Conservation (phyloP, 495 filamentous ascomycete species). For the Penicillium nucicola region DNA sequence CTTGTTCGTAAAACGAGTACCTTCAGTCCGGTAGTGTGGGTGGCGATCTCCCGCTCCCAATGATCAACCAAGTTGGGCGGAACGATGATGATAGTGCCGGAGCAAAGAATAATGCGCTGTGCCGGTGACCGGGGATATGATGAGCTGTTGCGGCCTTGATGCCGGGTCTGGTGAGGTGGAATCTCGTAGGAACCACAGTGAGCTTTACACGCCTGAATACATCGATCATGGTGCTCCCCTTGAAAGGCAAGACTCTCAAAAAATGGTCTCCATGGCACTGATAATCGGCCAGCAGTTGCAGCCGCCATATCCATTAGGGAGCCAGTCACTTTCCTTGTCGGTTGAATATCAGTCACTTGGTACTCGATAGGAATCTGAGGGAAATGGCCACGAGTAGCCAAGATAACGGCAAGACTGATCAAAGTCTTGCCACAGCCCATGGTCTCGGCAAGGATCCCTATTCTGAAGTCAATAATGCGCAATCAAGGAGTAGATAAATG, state of each 20-base stretch:
- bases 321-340: conserved; percentile 42
- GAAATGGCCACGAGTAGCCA: conserved; percentile 72
- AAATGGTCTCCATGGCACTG: conserved; percentile 64
- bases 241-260: conserved; percentile 40
- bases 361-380: conserved; percentile 63
- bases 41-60: conserved; percentile 57
- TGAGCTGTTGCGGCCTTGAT: conserved; percentile 40
- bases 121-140: conserved; percentile 36
- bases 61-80: conserved; percentile 53
- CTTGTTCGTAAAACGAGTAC: conserved; percentile 55
- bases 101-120: conserved; percentile 58
- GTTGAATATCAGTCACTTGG: conserved; percentile 36
- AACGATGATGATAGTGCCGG: conserved; percentile 58
- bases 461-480: neutral
- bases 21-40: conserved; percentile 67
- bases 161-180: conserved; percentile 43
- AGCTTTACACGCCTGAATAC: conserved; percentile 52
- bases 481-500: neutral
- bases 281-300: conserved; percentile 58
- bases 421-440: conserved; percentile 85
- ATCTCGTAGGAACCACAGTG: conserved; percentile 55
- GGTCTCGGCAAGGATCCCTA: conserved; percentile 50
- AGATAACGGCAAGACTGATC: conserved; percentile 77
- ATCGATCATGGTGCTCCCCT: conserved; percentile 41
- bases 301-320: conserved; percentile 70